Conservation (phyloP, 345 rosid genomes). For the Citrus australasica region DNA sequence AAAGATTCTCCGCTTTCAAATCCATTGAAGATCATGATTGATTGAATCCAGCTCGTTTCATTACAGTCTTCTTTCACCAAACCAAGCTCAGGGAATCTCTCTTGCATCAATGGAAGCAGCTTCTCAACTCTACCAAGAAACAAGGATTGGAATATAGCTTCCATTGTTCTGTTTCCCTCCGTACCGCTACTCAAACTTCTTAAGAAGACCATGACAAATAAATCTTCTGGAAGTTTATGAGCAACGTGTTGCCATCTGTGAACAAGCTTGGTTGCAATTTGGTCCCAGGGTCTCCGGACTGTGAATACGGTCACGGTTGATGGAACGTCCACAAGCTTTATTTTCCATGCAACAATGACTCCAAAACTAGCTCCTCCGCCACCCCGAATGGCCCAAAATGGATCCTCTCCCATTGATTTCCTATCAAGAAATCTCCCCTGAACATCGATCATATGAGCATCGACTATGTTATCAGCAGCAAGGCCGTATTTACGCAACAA, state of each 20-base stretch:
- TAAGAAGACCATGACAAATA: slow-evolving; percentile 21
- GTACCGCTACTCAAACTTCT: too few species aligned
- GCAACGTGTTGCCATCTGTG: neutral
- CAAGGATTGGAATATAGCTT: neutral
- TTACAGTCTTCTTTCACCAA: slow-evolving; percentile 29
- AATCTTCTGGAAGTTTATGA: slow-evolving; percentile 7
- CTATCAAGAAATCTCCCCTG: neutral
- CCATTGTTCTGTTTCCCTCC: slow-evolving; percentile 5
- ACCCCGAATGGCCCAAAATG: slow-evolving; percentile 8
- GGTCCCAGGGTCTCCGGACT: too few species aligned
- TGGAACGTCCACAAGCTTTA: slow-evolving; percentile 11
- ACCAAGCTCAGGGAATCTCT: slow-evolving; percentile 38
- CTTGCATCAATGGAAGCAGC: slow-evolving; percentile 15
- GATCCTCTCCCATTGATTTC: slow-evolving; percentile 2
- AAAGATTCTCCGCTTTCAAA: slow-evolving; percentile 37
- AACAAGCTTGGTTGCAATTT: neutral
- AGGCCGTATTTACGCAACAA: neutral
- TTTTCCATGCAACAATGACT: slow-evolving; percentile 4
- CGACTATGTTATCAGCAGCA: neutral
- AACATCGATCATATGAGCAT: neutral
- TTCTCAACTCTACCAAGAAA: slow-evolving; percentile 16
- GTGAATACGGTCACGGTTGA: neutral
- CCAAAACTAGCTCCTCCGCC: slow-evolving; percentile 16
- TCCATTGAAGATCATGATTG: slow-evolving; percentile 46
- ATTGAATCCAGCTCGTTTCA: slow-evolving; percentile 60